Conservation (phyloP, 352 stramenopile genomes). For the Phytophthora niederhauseri region DNA sequence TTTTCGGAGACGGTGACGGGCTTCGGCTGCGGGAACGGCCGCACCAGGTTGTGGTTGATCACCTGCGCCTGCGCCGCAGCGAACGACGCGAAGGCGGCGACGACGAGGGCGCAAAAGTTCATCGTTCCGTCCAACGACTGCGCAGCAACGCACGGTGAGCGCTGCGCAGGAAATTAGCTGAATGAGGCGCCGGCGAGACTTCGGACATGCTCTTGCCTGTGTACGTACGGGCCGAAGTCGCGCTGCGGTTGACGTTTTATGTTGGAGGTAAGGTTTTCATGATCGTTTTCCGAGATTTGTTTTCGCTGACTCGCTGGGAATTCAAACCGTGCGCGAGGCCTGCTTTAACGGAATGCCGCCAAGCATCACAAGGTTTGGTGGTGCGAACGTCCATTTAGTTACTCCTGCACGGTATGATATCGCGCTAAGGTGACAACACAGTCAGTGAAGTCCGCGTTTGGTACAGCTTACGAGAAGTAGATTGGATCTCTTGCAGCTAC, state of each 20-base stretch:
- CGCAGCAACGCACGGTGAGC: neutral
- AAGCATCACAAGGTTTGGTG: too few relatives aligned
- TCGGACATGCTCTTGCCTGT: neutral
- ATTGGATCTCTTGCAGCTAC: too few relatives aligned
- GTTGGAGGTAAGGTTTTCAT: conserved; percentile 17
- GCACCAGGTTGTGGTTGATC: conserved; percentile 29
- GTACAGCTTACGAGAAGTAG: too few relatives aligned
- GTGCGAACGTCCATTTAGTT: too few relatives aligned
- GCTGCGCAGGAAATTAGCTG: conserved; percentile 7
- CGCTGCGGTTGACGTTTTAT: conserved; percentile 18
- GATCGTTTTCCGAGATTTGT: conserved; percentile 26
- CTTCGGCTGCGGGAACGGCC: conserved; percentile 28
- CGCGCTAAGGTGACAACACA: too few relatives aligned
- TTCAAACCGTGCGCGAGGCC: too few relatives aligned
- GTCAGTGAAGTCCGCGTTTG: too few relatives aligned
- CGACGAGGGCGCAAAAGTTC: conserved; percentile 14
- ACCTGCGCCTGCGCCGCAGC: conserved; percentile 19
- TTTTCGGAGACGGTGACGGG: conserved; percentile 27
- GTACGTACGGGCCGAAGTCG: neutral
- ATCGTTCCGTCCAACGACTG: conserved; percentile 11
- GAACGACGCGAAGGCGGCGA: conserved; percentile 17
- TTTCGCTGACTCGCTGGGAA: conserved; percentile 7
- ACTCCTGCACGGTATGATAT: too few relatives aligned
- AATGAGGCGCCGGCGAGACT: conserved; percentile 3
- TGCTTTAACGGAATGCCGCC: too few relatives aligned